Evolutionary conservation across 345 rosid species (phyloP).

Genomic region (Bruguiera sexangula): DNA sequence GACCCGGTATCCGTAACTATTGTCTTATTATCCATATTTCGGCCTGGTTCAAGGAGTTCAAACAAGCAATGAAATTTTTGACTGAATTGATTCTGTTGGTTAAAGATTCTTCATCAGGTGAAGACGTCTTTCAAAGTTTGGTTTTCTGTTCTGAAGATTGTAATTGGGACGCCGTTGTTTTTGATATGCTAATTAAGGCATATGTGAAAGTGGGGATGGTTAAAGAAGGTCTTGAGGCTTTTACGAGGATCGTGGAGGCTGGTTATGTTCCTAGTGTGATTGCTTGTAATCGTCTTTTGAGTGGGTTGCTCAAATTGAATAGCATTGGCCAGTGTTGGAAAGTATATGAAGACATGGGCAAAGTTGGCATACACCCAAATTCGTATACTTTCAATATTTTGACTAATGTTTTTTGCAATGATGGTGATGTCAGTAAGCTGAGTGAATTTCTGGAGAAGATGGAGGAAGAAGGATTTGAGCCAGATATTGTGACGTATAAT

Average conservation of each 20-base stretch:
- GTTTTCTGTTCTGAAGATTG: conserved; percentile 21
- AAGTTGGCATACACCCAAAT: conserved; percentile 57
- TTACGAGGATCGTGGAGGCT: conserved; percentile 40
- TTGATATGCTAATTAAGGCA: conserved; percentile 24
- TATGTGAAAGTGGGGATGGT: conserved; percentile 19
- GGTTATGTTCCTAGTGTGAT: conserved; percentile 65
- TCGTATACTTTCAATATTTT: conserved; percentile 73
- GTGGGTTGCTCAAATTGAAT: conserved; percentile 61
- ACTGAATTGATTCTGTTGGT: conserved; percentile 16
- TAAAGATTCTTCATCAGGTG: conserved; percentile 13
- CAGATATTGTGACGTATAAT: conserved; percentile 83
- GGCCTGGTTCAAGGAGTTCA: conserved; percentile 22
- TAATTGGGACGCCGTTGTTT: conserved; percentile 24
- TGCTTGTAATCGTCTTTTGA: conserved; percentile 72
- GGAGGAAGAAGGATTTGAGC: conserved; percentile 96
- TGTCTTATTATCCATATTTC: conserved; percentile 18
- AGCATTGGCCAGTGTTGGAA: conserved; percentile 56
- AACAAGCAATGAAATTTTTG: conserved; percentile 21
- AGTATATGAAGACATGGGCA: conserved; percentile 65
- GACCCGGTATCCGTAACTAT: conserved; percentile 16
- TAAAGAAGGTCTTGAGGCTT: conserved; percentile 39
- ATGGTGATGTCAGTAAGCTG: conserved; percentile 45
- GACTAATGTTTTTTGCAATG: conserved; percentile 60
- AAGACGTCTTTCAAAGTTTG: conserved; percentile 18
- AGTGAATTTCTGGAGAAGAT: conserved; percentile 77